A percentile compares a stretch with the other conserved stretches of the same genome.
Conservation (phyloP, 164 flowering plant genomes). For the Cinnamomum micranthum region DNA sequence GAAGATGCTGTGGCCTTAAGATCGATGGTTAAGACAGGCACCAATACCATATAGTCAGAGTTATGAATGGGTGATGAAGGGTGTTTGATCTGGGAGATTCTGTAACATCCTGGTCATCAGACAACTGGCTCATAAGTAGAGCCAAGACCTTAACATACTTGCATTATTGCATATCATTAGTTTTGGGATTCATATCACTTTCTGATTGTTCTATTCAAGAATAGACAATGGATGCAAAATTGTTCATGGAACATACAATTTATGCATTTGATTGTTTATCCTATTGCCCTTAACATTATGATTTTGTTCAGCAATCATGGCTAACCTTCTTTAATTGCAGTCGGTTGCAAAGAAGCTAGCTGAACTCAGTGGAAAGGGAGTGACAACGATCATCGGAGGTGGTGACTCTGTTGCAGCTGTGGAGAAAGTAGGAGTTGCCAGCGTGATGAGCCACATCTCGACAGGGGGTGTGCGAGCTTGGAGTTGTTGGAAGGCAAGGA, state of each 20-base stretch:
- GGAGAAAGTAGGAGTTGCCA: conserved; percentile 73
- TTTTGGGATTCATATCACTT: not conserved
- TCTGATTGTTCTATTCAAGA: not conserved
- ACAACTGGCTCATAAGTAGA: too few species aligned
- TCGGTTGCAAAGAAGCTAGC: conserved; percentile 72
- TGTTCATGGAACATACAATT: not conserved
- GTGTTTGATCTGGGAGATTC: too few species aligned
- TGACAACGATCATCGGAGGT: conserved; percentile 78
- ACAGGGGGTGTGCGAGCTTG: conserved; percentile 88
- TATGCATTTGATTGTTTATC: not conserved
- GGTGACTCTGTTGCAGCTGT: conserved; percentile 86
- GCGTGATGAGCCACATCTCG: conserved; percentile 78
- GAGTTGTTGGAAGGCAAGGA: conserved; percentile 76
- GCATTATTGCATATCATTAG: too few species aligned
- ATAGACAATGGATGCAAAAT: not conserved
- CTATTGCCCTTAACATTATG: not conserved
- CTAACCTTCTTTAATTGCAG: conserved; percentile 24
- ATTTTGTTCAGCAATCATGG: not conserved
- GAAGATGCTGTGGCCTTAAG: too few species aligned
- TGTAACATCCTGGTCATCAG: too few species aligned
- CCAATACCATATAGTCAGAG: too few species aligned
- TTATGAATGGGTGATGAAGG: too few species aligned
- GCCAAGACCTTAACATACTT: too few species aligned
- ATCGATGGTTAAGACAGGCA: too few species aligned
- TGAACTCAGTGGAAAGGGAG: conserved; percentile 62